Conservation (phyloP, 2,329 filamentous ascomycete genomes). For the Claviceps capensis region DNA sequence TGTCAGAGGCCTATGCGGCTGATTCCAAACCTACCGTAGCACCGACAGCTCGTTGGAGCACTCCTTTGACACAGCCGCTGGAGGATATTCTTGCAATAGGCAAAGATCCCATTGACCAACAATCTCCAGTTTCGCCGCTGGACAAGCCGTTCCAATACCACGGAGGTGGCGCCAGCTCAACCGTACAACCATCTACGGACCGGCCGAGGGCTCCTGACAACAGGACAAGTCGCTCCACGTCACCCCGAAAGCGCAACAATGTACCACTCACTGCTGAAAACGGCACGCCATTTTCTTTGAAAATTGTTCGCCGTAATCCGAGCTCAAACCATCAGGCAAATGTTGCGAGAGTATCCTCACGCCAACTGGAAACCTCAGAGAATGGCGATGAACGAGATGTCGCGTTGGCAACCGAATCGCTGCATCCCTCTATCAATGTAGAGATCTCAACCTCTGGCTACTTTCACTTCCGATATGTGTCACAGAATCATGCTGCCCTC, state of each 20-base stretch:
- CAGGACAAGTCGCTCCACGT: slow-evolving; percentile 18
- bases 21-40: not conserved
- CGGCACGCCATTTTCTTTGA: slow-evolving; percentile 36
- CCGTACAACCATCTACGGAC: not conserved
- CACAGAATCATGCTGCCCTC: not conserved
- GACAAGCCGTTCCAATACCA: not conserved
- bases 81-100: not conserved
- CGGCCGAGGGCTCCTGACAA: not conserved
- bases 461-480: slow-evolving; percentile 35
- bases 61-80: not conserved
- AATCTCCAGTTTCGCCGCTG: not conserved
- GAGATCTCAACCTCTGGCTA: slow-evolving; percentile 42
- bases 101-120: not conserved
- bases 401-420: slow-evolving; percentile 9
- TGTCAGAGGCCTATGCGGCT: slow-evolving; percentile 1
- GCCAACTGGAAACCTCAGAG: slow-evolving; percentile 27
- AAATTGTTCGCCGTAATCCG: slow-evolving; percentile 61
- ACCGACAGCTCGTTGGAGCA: not conserved
- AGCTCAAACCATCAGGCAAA: slow-evolving; percentile 61
- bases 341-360: slow-evolving; percentile 49
- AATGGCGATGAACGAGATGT: slow-evolving; percentile 11
- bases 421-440: slow-evolving; percentile 33
- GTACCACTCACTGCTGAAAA: slow-evolving; percentile 17
- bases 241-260: slow-evolving; percentile 21
- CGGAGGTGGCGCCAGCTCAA: not conserved